Conservation (phyloP, 1,284 basidiomycete species). For the Peniophora sp. region DNA sequence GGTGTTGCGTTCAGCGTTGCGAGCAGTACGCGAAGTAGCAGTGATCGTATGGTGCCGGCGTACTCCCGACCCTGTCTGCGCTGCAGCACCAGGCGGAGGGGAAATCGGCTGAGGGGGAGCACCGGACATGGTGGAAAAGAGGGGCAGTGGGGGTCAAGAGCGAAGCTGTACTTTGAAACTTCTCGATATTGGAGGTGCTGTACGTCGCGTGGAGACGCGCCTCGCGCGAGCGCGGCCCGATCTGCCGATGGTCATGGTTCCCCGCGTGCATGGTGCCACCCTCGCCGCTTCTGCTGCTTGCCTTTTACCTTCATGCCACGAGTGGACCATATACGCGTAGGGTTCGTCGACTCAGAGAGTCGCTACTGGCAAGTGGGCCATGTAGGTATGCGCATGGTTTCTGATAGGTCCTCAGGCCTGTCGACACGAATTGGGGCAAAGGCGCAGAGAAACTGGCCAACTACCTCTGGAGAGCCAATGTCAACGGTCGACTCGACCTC, state of each 20-base stretch:
- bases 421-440: too few species aligned
- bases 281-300: not conserved
- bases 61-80: constrained; percentile 29
- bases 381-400: too few species aligned
- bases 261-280: not conserved
- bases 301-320: not conserved
- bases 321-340: too few species aligned
- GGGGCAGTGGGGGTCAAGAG: not conserved
- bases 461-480: too few species aligned
- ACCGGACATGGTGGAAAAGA: constrained; percentile 22
- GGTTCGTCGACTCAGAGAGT: too few species aligned
- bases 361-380: too few species aligned
- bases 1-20: constrained; percentile 49
- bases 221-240: not conserved
- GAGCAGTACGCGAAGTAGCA: constrained; percentile 57
- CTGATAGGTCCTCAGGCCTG: too few species aligned
- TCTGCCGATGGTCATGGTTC: not conserved
- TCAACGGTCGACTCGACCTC: constrained; percentile 1
- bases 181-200: not conserved
- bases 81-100: constrained; percentile 22
- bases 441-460: too few species aligned
- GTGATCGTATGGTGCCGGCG: constrained; percentile 79
- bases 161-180: not conserved
- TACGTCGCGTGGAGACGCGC: not conserved
- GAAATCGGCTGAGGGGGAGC: constrained; percentile 25